Conservation (phyloP, 805 yeast genomes). For the Kluyveromyces wickerhamii region DNA sequence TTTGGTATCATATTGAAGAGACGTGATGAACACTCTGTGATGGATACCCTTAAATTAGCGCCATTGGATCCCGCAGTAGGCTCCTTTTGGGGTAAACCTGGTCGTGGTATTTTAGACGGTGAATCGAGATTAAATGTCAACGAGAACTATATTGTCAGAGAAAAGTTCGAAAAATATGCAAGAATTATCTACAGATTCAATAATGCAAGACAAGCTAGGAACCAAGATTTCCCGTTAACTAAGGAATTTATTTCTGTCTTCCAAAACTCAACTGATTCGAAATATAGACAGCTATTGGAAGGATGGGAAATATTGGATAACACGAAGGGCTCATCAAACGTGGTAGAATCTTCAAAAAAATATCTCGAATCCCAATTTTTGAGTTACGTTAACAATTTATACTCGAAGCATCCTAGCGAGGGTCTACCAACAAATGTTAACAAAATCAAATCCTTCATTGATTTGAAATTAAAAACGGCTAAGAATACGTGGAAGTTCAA, state of each 20-base stretch:
- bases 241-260: constrained; percentile 54
- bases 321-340: constrained; percentile 30
- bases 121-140: constrained; percentile 36
- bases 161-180: constrained; percentile 69
- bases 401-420: constrained; percentile 47
- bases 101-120: constrained; percentile 23
- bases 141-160: constrained; percentile 34
- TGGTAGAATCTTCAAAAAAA: constrained; percentile 46
- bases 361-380: constrained; percentile 73
- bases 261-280: constrained; percentile 49
- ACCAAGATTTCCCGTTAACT: constrained; percentile 44
- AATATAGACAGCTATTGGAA: constrained; percentile 65
- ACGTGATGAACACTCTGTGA: constrained; percentile 8
- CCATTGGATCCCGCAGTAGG: constrained; percentile 11
- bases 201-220: constrained; percentile 50
- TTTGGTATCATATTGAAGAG: constrained; percentile 48
- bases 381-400: constrained; percentile 60
- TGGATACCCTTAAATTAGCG: constrained; percentile 9
- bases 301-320: constrained; percentile 59
- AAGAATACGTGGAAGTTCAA: constrained; percentile 43
- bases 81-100: constrained; percentile 26
- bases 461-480: constrained; percentile 37
- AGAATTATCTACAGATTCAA: constrained; percentile 62
- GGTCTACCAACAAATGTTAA: constrained; percentile 67
- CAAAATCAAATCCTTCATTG: constrained; percentile 59